Conservation (phyloP, 2,329 filamentous ascomycete species). For the Penicillium hesseltinei region DNA sequence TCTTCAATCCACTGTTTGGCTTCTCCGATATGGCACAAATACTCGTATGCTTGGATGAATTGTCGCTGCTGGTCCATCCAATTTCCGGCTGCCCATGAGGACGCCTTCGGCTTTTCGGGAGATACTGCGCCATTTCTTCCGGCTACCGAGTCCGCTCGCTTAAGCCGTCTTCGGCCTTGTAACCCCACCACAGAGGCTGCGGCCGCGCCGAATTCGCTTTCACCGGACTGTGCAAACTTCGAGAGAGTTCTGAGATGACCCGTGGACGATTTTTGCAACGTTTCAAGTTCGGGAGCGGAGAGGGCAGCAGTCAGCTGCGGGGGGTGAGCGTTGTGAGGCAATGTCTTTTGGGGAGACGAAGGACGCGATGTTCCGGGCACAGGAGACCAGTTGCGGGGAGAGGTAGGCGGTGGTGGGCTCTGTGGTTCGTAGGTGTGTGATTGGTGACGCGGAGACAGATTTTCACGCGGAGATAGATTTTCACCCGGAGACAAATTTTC, state of each 20-base stretch:
- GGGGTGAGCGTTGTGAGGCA: slow-evolving; percentile 32
- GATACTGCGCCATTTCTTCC: slow-evolving; percentile 48
- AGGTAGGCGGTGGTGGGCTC: slow-evolving; percentile 22
- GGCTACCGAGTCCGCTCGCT: slow-evolving; percentile 61
- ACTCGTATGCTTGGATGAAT: slow-evolving; percentile 95
- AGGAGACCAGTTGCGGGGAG: slow-evolving; percentile 26
- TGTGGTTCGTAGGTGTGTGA: slow-evolving; percentile 20
- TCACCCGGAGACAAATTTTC: slow-evolving; percentile 34
- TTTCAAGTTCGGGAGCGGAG: slow-evolving; percentile 71
- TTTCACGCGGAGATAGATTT: slow-evolving; percentile 30
- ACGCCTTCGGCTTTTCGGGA: slow-evolving; percentile 54
- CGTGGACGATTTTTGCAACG: slow-evolving; percentile 83
- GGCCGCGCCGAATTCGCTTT: slow-evolving; percentile 69
- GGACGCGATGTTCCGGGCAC: slow-evolving; percentile 31
- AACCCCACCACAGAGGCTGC: slow-evolving; percentile 86
- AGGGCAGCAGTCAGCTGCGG: slow-evolving; percentile 48
- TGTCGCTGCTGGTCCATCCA: slow-evolving; percentile 99
- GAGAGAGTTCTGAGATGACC: slow-evolving; percentile 85
- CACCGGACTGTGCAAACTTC: slow-evolving; percentile 71
- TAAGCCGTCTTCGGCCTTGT: slow-evolving; percentile 77
- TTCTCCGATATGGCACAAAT: slow-evolving; percentile 97
- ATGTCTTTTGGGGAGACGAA: slow-evolving; percentile 27
- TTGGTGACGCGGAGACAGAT: slow-evolving; percentile 27
- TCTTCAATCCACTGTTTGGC: slow-evolving; percentile 99
- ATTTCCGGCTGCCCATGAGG: slow-evolving; percentile 76